Evolutionary conservation across 192 early-diverging fungal genomes (phyloP).

Genomic region (Dissophora ornata): DNA sequence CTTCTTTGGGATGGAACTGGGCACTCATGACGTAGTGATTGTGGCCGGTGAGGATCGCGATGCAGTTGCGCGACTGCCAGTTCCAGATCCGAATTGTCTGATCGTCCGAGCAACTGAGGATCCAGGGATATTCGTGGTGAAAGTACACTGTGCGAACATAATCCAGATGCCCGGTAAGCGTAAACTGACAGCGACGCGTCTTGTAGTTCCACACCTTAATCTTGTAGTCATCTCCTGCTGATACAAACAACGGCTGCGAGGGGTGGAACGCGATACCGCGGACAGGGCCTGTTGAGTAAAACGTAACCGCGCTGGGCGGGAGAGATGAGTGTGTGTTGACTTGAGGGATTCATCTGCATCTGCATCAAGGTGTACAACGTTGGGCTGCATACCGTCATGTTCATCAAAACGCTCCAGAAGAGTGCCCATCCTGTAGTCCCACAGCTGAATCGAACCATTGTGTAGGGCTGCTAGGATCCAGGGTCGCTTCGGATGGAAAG

Average conservation of each 20-base stretch:
- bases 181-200: conserved; percentile 94
- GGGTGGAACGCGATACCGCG: conserved; percentile 96
- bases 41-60: conserved; percentile 97
- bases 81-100: conserved; percentile 99
- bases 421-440: conserved; percentile 99
- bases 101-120: conserved; percentile 95
- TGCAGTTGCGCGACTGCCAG: conserved; percentile 99
- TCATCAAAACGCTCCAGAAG: conserved; percentile 98
- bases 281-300: conserved; percentile 84
- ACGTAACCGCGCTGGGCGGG: too few relatives aligned
- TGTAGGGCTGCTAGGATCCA: conserved; percentile 98
- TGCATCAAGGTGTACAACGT: too few relatives aligned
- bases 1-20: conserved; percentile 98
- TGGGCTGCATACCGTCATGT: conserved; percentile 87
- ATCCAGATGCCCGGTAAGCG: conserved; percentile 97
- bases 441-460: conserved; percentile 97
- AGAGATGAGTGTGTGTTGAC: too few relatives aligned
- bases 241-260: conserved; percentile 96
- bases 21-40: conserved; percentile 99
- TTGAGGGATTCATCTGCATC: conserved; percentile 10
- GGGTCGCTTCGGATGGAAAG: conserved; percentile 97
- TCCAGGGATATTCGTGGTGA: conserved; percentile 99
- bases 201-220: conserved; percentile 99
- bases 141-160: conserved; percentile 98
- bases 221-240: conserved; percentile 99